phyloP scores from a whole-genome alignment of 1,139 yeast genomes.

The Meyerozyma guilliermondii region DNA sequence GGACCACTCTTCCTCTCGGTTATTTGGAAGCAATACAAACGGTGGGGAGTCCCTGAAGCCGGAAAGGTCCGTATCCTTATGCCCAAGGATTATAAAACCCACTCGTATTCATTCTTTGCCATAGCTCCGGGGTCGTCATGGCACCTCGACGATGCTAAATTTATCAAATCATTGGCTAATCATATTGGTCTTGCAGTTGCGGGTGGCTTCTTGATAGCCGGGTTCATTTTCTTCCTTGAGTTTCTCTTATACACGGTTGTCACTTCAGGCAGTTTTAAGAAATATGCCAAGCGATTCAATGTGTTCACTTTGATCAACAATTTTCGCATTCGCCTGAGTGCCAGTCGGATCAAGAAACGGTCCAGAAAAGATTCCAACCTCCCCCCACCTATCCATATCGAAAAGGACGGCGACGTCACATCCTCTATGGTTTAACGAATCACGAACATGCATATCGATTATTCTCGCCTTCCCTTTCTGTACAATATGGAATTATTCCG shows the following conservation, averaged over 20 bases:
- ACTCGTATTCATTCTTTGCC: conserved; percentile 57
- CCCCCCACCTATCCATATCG: conserved; percentile 33
- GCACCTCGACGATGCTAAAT: conserved; percentile 82
- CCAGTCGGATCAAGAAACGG: conserved; percentile 27
- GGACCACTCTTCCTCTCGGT: conserved; percentile 88
- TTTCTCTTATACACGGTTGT: conserved; percentile 52
- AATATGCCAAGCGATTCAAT: conserved; percentile 14
- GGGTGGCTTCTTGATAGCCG: conserved; percentile 60
- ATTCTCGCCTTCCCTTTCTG: not conserved
- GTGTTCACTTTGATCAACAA: conserved; percentile 7
- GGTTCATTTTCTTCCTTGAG: conserved; percentile 53
- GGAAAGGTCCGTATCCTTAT: conserved; percentile 62
- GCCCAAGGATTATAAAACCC: conserved; percentile 66
- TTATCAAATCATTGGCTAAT: conserved; percentile 63
- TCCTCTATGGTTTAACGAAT: not conserved
- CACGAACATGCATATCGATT: not conserved
- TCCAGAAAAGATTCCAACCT: conserved; percentile 54
- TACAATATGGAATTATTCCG: not conserved
- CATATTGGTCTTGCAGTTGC: conserved; percentile 68
- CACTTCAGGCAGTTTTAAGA: conserved; percentile 27
- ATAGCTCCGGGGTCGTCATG: conserved; percentile 81
- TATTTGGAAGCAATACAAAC: conserved; percentile 80
- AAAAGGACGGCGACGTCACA: conserved; percentile 16
- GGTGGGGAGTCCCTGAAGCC: conserved; percentile 67
- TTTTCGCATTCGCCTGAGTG: conserved; percentile 2